Evolutionary conservation across 805 yeast species (phyloP), one percentile per base, ranked within the genome.

Genomic region (Metschnikowia henanensis): DNA sequence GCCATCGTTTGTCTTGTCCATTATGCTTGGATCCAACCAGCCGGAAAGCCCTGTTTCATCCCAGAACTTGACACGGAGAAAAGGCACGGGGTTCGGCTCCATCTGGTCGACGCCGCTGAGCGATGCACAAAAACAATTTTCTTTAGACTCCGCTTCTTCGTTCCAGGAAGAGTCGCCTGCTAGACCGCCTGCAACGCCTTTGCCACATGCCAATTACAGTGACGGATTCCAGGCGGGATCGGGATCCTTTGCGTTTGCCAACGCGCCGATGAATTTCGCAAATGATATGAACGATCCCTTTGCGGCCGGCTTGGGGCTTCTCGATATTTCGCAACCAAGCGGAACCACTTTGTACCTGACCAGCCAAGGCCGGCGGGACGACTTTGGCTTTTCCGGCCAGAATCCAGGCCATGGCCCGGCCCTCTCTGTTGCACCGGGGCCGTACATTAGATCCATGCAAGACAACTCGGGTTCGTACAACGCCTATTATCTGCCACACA

Each of bases 31-130:
- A 19, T 29, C 39, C 2, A 39, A 41, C 32, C 36, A 15, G 31
- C 18, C 36, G n/a, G 45, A 41, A 15, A 22, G 19, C 8, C 23
- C 25, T 13, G 41, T 19, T 10, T 9, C 34, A 20, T n/a, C 32
- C 5, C 37, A 26, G 12, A 37, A 9, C n/a, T 15, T n/a, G 15
- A 17, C 32, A 7, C 32, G 41, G 12, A 29, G 45, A 18, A 26
- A 31, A 30, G 37, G 50, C 36, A 28, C 41, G 26, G 40, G 40
- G 21, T 41, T 38, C 22, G 20, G 35, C 19, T 18, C 46, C 16
- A 49, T 42, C 34, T 45, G 48, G 42, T 43, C 48, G 35, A 46
- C 50, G n/a, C 31, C 47, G 7, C 30, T 30, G 19, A 21, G 32
- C 18, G 13, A 34, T 6, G 38, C 35, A 5, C 47, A 36, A 19